These are phyloP conservation scores for Sarocladiaceae sp. DNA, from an alignment of 2,329 filamentous ascomycete genomes.

Conservation along the genomic window DNA sequence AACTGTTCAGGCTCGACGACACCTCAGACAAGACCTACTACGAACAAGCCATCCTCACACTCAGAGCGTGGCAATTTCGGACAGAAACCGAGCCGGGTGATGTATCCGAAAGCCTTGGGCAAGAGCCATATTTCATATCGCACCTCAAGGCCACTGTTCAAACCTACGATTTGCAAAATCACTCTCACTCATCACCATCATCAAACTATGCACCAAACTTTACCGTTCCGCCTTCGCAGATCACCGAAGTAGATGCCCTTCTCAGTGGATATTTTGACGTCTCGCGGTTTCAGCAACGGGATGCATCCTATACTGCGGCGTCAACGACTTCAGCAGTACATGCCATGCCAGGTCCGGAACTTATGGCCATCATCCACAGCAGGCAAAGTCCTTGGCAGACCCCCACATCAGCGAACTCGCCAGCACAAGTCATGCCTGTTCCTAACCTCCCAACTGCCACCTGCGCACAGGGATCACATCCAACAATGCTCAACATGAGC, in stretches of 20 bases:
- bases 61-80: slow-evolving; percentile 50
- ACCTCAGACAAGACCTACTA: slow-evolving; percentile 39
- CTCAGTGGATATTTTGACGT: slow-evolving; percentile 40
- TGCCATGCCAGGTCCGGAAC: too few species aligned
- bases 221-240: slow-evolving; percentile 19
- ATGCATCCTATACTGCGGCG: not conserved
- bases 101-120: slow-evolving; percentile 31
- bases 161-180: slow-evolving; percentile 28
- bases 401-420: too few species aligned
- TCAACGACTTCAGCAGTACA: not conserved
- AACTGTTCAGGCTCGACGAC: slow-evolving; percentile 48
- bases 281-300: slow-evolving; percentile 28
- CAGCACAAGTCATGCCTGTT: too few species aligned
- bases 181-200: slow-evolving; percentile 25
- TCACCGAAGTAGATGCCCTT: slow-evolving; percentile 35
- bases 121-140: slow-evolving; percentile 38
- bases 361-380: too few species aligned
- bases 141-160: slow-evolving; percentile 40
- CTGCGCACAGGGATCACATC: not conserved
- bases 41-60: slow-evolving; percentile 40
- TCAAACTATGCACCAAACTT: slow-evolving; percentile 23
- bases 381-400: too few species aligned
- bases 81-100: slow-evolving; percentile 33
- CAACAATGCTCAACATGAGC: not conserved
- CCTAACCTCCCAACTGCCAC: not conserved